Base-by-base conservation (phyloP, 257 asterid genomes). In the Nyctanthes arbortristis region DNA sequence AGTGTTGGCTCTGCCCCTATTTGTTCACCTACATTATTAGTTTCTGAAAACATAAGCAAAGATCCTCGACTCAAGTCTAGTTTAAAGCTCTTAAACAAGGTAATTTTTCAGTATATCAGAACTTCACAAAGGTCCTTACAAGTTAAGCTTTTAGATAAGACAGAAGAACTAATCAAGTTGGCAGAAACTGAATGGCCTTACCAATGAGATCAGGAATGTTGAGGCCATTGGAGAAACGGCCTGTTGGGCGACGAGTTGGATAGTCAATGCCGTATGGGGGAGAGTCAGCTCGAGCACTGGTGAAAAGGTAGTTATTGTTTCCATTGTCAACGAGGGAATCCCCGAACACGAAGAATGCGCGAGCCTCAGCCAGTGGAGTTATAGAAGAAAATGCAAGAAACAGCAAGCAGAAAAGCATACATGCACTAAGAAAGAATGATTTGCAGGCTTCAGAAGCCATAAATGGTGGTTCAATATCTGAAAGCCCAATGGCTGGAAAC, bases 171-270 rank as follows among this genome's bases (percentile, higher is more conserved):
- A n/a, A n/a, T n/a, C n/a, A n/a, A n/a, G 27, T n/a, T 1, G 18
- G n/a, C 20, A 57, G 1, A 57, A 31, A 31, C 10, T 54, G 60
- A 47, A 59, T 25, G 29, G 3, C 25, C 79, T 1, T 80, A 88
- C 96, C 75, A 27, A 92, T 84, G 55, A 92, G 67, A 71, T 92
- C 97, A 0, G 98, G 96, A 18, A 92, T 88, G 84, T 88, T 92
- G 55, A 85, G 83, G 78, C 98, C 98, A 27, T 92, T 92, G 52
- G 98, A 92, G 81, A 90, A 92, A 8, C 98, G 90, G 74, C 98
- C 98, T 0, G 96, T 92, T 37, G 97, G 87, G 0, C 84, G 90
- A 37, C 78, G 97, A 5, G 81, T 72, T 0, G 98, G 97, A 22
- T 74, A 90, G 78, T 92, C 98, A 58, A 92, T 82, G 66, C 98